Percentiles rank a stretch among this genome's conserved stretches.
These are phyloP conservation scores for Skeletonema menzelii DNA, from an alignment of 108 stramenopile species.

Conservation along the genomic window DNA sequence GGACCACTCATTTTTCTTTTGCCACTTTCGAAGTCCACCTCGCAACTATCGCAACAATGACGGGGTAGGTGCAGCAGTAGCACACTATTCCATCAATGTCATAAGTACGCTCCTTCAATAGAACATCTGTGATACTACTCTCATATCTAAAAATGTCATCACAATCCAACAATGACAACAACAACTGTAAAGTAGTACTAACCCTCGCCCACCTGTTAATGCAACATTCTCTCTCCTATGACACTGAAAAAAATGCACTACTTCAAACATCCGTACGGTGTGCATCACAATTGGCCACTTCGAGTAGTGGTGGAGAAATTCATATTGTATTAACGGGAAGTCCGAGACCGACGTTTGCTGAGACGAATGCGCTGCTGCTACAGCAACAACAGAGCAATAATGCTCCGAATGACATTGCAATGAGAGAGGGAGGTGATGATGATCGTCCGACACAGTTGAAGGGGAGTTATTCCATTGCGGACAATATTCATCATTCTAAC, in stretches of 20 bases:
- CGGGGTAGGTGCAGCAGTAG: too few species aligned
- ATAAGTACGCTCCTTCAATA: too few species aligned
- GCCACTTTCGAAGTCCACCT: too few species aligned
- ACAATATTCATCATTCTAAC: background rate
- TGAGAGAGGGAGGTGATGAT: slow-evolving; percentile 1
- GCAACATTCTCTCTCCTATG: slow-evolving; percentile 27
- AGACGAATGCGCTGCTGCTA: slow-evolving; percentile 30
- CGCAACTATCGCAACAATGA: too few species aligned
- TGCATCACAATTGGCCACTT: slow-evolving; percentile 3
- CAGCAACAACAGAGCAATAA: background rate
- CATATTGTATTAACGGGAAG: slow-evolving; percentile 38
- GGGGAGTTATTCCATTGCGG: slow-evolving; percentile 11
- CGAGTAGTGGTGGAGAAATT: slow-evolving; percentile 7
- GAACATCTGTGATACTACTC: too few species aligned
- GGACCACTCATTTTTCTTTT: too few species aligned
- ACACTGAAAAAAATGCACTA: slow-evolving; percentile 25
- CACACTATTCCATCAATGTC: too few species aligned
- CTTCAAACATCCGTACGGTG: slow-evolving; percentile 8
- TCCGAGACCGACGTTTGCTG: slow-evolving; percentile 44
- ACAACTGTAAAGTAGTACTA: slow-evolving; percentile 2
- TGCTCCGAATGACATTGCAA: background rate
- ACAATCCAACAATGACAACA: background rate
- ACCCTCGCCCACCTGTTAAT: slow-evolving; percentile 35
- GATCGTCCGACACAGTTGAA: background rate
- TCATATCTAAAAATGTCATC: too few species aligned